phyloP scores from a whole-genome alignment of 305 asterid genomes.

The Striga hermonthica region DNA sequence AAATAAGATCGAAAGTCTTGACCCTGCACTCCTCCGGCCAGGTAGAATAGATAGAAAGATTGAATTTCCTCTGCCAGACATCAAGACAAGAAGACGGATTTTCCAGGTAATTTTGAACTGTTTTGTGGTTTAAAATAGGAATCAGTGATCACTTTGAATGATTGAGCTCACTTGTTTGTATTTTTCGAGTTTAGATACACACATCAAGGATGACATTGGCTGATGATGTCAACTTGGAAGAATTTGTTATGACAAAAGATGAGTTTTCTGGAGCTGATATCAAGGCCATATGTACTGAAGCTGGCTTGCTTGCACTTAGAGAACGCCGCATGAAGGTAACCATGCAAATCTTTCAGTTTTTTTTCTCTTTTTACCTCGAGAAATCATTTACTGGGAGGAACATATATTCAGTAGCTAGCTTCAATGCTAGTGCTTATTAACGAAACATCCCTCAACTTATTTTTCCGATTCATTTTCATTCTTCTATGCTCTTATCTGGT shows the following conservation, averaged over 20 bases:
- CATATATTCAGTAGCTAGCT: neutral
- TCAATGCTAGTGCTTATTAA: neutral
- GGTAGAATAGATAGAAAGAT: conserved; percentile 89
- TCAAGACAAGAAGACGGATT: conserved; percentile 83
- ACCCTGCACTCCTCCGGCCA: conserved; percentile 86
- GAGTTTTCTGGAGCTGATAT: conserved; percentile 96
- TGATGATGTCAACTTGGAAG: conserved; percentile 92
- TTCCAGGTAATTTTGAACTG: conserved; percentile 55
- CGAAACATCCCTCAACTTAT: neutral
- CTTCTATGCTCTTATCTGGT: neutral
- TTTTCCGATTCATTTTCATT: neutral
- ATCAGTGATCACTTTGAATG: neutral
- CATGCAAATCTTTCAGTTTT: neutral
- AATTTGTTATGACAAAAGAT: conserved; percentile 92
- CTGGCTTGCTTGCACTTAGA: conserved; percentile 91
- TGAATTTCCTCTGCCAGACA: conserved; percentile 91
- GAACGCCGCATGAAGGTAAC: conserved; percentile 93
- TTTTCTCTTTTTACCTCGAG: neutral
- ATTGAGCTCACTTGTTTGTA: conserved; percentile 20
- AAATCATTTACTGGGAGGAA: neutral
- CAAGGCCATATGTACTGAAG: conserved; percentile 92
- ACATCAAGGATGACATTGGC: conserved; percentile 90
- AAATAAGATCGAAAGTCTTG: conserved; percentile 78
- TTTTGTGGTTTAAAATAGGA: conserved; percentile 9
- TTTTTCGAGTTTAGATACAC: conserved; percentile 55